phyloP scores from a whole-genome alignment of 1,284 basidiomycete species.

The Cutaneotrichosporon cavernicola region DNA sequence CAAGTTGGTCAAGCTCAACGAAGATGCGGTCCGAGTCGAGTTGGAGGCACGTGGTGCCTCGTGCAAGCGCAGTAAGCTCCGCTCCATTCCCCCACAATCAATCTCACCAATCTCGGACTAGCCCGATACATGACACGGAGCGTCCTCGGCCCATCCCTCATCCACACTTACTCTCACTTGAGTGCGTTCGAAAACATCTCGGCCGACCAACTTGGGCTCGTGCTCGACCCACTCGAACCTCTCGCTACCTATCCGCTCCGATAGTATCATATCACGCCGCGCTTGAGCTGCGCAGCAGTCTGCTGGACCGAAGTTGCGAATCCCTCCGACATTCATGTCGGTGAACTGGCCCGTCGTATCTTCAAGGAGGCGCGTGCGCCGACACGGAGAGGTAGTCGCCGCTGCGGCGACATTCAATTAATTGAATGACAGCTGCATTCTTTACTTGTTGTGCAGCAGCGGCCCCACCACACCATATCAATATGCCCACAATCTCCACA shows the following conservation, averaged over 20 bases:
- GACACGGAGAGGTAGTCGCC: no score
- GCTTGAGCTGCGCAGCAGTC: not conserved
- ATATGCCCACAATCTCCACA: not conserved
- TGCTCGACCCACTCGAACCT: no score
- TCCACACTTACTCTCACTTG: not conserved
- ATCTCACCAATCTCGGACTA: not conserved
- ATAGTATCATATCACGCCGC: no score
- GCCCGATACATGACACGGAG: not conserved
- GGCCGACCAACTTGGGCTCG: no score
- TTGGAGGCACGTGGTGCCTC: not conserved
- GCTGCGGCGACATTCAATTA: no score
- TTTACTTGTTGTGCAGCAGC: no score
- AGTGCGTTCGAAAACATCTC: not conserved
- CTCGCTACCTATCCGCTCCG: no score
- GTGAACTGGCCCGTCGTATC: no score
- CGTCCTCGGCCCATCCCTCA: not conserved
- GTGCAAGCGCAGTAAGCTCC: not conserved
- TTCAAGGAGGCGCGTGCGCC: no score
- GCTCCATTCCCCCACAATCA: not conserved
- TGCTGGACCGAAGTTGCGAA: no score
- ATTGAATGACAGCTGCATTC: no score
- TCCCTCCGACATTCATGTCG: not conserved
- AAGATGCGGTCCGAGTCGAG: not conserved
- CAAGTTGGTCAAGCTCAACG: not conserved
- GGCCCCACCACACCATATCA: not conserved